phyloP scores from a whole-genome alignment of 192 early-diverging fungal genomes.

The Coemansia sp. region DNA sequence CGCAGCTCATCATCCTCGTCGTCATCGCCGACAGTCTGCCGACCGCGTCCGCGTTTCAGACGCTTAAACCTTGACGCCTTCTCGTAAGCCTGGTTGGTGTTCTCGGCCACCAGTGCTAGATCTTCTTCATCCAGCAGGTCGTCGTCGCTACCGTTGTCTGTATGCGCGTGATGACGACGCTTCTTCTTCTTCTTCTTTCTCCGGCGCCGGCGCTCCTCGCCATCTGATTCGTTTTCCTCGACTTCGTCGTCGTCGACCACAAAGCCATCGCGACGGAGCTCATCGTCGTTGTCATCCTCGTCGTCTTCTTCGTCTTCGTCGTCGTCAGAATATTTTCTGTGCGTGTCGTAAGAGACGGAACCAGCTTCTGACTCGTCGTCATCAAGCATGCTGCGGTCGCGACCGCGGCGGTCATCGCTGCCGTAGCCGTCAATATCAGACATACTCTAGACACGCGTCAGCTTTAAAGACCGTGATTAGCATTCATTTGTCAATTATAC shows the following conservation, averaged over 20 bases:
- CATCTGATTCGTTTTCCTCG: conserved; percentile 59
- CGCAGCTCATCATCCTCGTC: conserved; percentile 55
- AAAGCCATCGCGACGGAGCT: conserved; percentile 64
- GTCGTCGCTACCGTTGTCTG: conserved; percentile 36
- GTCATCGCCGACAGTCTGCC: conserved; percentile 50
- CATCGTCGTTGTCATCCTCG: conserved; percentile 65
- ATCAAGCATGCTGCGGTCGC: conserved; percentile 46
- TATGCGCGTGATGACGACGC: conserved; percentile 13
- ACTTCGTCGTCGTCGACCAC: conserved; percentile 75
- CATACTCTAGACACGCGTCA: conserved; percentile 14
- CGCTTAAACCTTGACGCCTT: conserved; percentile 63
- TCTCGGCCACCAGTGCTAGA: conserved; percentile 86
- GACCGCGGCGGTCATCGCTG: not conserved
- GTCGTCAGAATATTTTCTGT: conserved; percentile 42
- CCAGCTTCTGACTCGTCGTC: conserved; percentile 59
- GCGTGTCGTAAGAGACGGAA: conserved; percentile 49
- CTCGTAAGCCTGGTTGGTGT: conserved; percentile 62
- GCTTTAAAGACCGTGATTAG: not conserved
- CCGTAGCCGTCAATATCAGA: conserved; percentile 39
- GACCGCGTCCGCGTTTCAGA: conserved; percentile 72
- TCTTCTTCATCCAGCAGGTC: conserved; percentile 92
- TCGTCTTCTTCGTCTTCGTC: conserved; percentile 63
- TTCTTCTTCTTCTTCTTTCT: conserved; percentile 42
- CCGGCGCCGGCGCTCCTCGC: conserved; percentile 57
- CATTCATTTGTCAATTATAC: not conserved